Conservation (phyloP, 2,329 filamentous ascomycete species). For the Aaosphaeria arxii region DNA sequence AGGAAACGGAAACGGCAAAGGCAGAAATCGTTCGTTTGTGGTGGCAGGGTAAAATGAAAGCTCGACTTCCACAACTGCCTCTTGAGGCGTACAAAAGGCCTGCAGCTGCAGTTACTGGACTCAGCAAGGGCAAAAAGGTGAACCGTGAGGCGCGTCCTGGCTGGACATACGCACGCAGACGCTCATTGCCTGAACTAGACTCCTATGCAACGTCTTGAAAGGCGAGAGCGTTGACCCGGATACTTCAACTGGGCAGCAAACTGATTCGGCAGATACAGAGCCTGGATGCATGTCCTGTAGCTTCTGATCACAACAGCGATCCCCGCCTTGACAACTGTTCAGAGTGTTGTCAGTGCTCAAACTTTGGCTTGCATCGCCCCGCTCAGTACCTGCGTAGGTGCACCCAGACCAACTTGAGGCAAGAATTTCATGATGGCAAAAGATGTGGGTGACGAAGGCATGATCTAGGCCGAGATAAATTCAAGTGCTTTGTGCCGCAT, state of each 20-base stretch:
- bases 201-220: conserved; percentile 10
- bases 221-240: neutral
- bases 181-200: conserved; percentile 5
- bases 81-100: conserved; percentile 1
- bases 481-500: conserved; percentile 4
- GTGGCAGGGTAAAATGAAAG: too few relatives aligned
- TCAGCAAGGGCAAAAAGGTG: conserved; percentile 9
- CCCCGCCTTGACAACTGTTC: neutral
- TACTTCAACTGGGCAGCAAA: too few relatives aligned
- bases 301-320: conserved; percentile 1
- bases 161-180: conserved; percentile 5
- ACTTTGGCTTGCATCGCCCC: neutral
- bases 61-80: too few relatives aligned
- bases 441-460: neutral
- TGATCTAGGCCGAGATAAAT: neutral
- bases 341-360: neutral
- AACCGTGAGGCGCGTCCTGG: conserved; percentile 7
- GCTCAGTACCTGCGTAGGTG: neutral
- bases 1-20: too few relatives aligned
- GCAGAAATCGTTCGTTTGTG: too few relatives aligned
- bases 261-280: too few relatives aligned
- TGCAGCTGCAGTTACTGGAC: conserved; percentile 2
- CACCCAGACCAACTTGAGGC: neutral
- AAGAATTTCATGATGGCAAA: neutral
- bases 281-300: conserved; percentile 5